Evolutionary conservation across 2,329 filamentous ascomycete genomes (phyloP), one percentile per base, ranked within the genome.

Genomic region (Penicillium sp.): DNA sequence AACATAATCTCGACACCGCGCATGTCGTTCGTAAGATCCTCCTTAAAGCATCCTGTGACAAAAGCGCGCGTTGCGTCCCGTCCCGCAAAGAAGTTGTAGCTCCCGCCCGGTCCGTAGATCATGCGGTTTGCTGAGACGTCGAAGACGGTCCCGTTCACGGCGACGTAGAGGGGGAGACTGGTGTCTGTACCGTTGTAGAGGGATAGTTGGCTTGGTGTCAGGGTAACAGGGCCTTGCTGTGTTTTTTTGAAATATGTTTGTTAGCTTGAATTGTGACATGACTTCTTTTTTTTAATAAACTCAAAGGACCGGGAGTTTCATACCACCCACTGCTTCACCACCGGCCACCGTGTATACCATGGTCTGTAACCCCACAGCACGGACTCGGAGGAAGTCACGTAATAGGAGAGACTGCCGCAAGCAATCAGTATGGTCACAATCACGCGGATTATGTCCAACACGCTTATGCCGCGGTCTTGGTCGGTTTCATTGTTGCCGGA

Each of bases 21-120:
- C 72, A 97, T 78, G 77, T 99, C 94, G 4, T 89, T 82, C 2
- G 87, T 94, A 33, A 87, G 80, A 79, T 99, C 94, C 62, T 91
- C 88, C 39, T 84, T 79, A 78, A 99, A 99, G 75, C 94, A 99
- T 19, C 91, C 91, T 2, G 94, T 97, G 10, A 99, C 87, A 75
- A 92, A 99, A 21, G 88, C 91, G 48, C 94, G 88, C 15, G 89
- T 86, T 34, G 93, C 92, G 75, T 99, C 94, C 60, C 83, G 82
- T 59, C 93, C 94, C 0, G 92, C 85, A 74, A 99, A 96, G 77
- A 89, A 87, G 68, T 87, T 82, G 80, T 99, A 99, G 38, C 86
- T 86, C 5, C 92, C 94, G 29, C 91, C 92, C 0, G 92, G 88
- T 0, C 90, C 90, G 78, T 94, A 94, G 58, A 77, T 73, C 21